Percentiles rank a stretch among this genome's conserved stretches.
Conservation (phyloP, 148 eudicot species). For the Fagopyrum esculentum region DNA sequence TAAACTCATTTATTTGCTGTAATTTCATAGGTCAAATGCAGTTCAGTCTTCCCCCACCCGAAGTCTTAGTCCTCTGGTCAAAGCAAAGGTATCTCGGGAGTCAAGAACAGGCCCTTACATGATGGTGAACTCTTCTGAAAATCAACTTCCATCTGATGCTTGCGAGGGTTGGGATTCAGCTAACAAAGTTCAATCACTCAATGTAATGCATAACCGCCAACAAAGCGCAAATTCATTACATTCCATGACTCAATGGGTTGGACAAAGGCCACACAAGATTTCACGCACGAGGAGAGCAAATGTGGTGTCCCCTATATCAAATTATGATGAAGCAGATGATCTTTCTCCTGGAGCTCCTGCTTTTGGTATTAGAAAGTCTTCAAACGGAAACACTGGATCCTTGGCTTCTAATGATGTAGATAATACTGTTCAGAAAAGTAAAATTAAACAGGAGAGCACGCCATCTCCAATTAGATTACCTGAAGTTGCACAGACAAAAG, state of each 20-base stretch:
- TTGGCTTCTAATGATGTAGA: conserved; percentile 21
- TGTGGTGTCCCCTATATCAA: conserved; percentile 35
- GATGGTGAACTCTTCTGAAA: conserved; percentile 26
- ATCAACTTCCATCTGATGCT: conserved; percentile 26
- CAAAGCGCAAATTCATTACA: conserved; percentile 26
- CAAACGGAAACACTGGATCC: conserved; percentile 19
- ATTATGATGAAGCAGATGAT: conserved; percentile 30
- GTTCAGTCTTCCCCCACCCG: conserved; percentile 21
- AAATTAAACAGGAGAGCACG: conserved; percentile 26
- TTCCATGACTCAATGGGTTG: conserved; percentile 39
- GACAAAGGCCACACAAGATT: conserved; percentile 42
- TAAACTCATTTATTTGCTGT: conserved; percentile 8
- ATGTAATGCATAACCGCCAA: conserved; percentile 22
- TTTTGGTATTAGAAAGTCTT: conserved; percentile 19
- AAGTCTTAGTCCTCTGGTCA: conserved; percentile 24
- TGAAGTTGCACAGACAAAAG: conserved; percentile 31
- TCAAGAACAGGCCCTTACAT: conserved; percentile 32
- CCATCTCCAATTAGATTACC: conserved; percentile 31
- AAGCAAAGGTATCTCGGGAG: conserved; percentile 36
- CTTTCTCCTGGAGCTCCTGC: conserved; percentile 26
- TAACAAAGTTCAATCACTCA: conserved; percentile 26
- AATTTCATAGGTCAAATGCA: conserved; percentile 27
- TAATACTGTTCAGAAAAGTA: conserved; percentile 20
- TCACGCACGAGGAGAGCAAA: conserved; percentile 45
- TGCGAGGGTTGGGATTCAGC: conserved; percentile 34